Evolutionary conservation across 2,329 filamentous ascomycete species (phyloP).

Genomic region (Didymella lethalis): DNA sequence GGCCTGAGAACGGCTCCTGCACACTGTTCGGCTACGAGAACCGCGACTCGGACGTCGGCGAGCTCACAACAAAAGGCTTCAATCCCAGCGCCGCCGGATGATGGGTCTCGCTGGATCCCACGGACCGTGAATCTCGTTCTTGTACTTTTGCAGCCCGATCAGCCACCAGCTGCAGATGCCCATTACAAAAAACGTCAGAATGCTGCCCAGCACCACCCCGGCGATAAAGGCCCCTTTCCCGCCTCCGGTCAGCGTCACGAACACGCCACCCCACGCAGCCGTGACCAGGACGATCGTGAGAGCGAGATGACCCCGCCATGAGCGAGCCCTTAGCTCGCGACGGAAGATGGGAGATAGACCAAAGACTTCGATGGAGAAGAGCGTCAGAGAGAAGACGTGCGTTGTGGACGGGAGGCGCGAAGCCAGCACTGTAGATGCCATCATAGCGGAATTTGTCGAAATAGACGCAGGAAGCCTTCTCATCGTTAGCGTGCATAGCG

Average conservation of each 20-base stretch:
- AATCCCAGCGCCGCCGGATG: constrained; percentile 72
- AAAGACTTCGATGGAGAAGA: constrained; percentile 98
- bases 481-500: constrained; percentile 22
- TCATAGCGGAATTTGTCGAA: constrained; percentile 93
- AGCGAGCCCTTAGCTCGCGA: constrained; percentile 82
- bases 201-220: constrained; percentile 78
- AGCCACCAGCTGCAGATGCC: constrained; percentile 98
- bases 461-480: constrained; percentile 74
- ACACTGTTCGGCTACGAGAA: constrained; percentile 39
- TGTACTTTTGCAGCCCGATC: constrained; percentile 96
- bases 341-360: constrained; percentile 97
- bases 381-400: constrained; percentile 91
- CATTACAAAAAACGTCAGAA: constrained; percentile 80
- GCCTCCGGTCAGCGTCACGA: constrained; percentile 62
- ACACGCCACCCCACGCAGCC: constrained; percentile 80
- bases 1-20: constrained; percentile 46
- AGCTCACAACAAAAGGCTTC: constrained; percentile 32
- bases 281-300: constrained; percentile 80
- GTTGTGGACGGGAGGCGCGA: constrained; percentile 88
- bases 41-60: constrained; percentile 28
- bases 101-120: constrained; percentile 96
- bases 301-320: constrained; percentile 79
- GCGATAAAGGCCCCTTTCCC: constrained; percentile 67
- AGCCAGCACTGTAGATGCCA: constrained; percentile 94
- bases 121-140: constrained; percentile 97